Evolutionary conservation across 1,139 yeast genomes (phyloP).

Genomic region (Candida pseudocylindracea): DNA sequence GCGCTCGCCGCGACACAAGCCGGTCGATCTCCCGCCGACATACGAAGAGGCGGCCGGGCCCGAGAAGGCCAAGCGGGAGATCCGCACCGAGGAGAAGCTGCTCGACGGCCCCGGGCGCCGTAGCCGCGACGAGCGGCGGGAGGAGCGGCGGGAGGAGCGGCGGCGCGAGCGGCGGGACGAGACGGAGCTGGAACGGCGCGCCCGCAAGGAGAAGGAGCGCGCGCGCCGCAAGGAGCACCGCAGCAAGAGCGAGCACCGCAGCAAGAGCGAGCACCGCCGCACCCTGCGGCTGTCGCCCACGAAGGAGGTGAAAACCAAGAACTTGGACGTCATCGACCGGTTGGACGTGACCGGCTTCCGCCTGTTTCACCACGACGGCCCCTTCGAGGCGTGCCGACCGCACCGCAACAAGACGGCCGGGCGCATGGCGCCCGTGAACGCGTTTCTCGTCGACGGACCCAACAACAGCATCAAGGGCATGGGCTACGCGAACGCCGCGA

Average conservation of each 20-base stretch:
- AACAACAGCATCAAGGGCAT: conserved; percentile 65
- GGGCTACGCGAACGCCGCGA: conserved; percentile 14
- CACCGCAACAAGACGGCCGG: conserved; percentile 60
- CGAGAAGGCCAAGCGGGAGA: conserved; percentile 14
- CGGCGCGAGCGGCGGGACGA: conserved; percentile 3
- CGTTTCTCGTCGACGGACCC: conserved; percentile 91
- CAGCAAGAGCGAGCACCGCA: not conserved
- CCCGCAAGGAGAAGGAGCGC: not conserved
- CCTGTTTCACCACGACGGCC: conserved; percentile 96
- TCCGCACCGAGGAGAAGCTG: conserved; percentile 26
- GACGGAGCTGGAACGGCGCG: not conserved
- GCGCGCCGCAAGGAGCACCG: not conserved
- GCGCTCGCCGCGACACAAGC: conserved; percentile 1
- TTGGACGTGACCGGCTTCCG: conserved; percentile 87
- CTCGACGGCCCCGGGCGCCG: conserved; percentile 3
- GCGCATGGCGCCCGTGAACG: conserved; percentile 82
- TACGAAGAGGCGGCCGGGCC: conserved; percentile 51
- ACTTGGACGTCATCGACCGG: conserved; percentile 81
- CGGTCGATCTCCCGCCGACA: conserved; percentile 26
- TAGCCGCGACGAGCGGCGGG: conserved; percentile 2
- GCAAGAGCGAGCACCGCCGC: not conserved
- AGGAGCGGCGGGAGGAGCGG: not conserved
- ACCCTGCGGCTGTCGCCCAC: conserved; percentile 8
- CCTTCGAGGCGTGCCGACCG: conserved; percentile 96
- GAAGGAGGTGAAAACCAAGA: conserved; percentile 24